Evolutionary conservation across 2,329 filamentous ascomycete species (phyloP).

Genomic region (Fusarium liriodendri): DNA sequence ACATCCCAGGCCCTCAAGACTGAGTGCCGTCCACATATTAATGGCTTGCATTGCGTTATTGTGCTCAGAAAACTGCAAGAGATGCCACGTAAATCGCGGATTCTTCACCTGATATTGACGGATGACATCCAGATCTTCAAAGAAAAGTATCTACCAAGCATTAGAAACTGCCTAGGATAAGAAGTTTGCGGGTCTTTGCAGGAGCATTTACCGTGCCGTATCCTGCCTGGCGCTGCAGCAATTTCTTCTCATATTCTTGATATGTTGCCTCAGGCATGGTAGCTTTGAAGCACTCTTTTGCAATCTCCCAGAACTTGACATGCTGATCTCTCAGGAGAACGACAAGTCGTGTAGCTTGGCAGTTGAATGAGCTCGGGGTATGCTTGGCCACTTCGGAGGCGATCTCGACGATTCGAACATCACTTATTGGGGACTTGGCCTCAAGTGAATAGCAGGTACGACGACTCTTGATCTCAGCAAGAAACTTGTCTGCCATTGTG

Average conservation of each 20-base stretch:
- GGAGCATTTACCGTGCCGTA: constrained; percentile 16
- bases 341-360: constrained; percentile 19
- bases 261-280: constrained; percentile 3
- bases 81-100: constrained; percentile 12
- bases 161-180: background rate
- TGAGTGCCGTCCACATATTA: constrained; percentile 21
- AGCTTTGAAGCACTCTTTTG: constrained; percentile 9
- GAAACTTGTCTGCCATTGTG: constrained; percentile 9
- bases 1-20: constrained; percentile 18
- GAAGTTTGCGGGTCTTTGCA: no score
- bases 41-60: constrained; percentile 24
- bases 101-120: constrained; percentile 4
- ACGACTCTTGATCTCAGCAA: constrained; percentile 11
- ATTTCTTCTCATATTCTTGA: constrained; percentile 15
- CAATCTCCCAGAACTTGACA: constrained; percentile 19
- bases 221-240: background rate
- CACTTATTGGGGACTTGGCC: constrained; percentile 13
- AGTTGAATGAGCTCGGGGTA: constrained; percentile 24
- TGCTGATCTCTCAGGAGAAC: constrained; percentile 12
- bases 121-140: constrained; percentile 24
- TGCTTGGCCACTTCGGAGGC: constrained; percentile 15
- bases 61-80: constrained; percentile 23
- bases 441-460: constrained; percentile 18
- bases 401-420: constrained; percentile 12
- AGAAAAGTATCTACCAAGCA: constrained; percentile 3